Conservation (phyloP, 495 filamentous ascomycete genomes). For the Penicillium pulvis region DNA sequence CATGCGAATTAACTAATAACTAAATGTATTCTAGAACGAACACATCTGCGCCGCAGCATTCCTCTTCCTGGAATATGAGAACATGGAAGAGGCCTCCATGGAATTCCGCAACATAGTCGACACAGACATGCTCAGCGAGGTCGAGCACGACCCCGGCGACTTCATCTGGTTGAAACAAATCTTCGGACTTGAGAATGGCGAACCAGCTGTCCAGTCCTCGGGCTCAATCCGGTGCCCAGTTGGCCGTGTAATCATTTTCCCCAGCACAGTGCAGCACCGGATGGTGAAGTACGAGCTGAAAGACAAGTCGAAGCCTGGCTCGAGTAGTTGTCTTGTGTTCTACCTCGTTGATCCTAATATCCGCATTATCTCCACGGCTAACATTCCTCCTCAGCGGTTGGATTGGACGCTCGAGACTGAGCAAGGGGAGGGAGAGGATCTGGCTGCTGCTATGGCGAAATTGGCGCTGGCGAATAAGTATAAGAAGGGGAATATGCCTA, state of each 20-base stretch:
- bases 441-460: constrained; percentile 21
- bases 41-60: constrained; percentile 41
- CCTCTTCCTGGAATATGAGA: constrained; percentile 26
- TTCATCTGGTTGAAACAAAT: constrained; percentile 35
- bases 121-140: constrained; percentile 28
- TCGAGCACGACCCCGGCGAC: constrained; percentile 30
- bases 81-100: constrained; percentile 25
- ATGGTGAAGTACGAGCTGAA: constrained; percentile 45
- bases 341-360: constrained; percentile 58
- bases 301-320: constrained; percentile 52
- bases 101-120: constrained; percentile 36
- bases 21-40: constrained; percentile 33
- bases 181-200: constrained; percentile 35
- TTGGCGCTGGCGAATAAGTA: constrained; percentile 34
- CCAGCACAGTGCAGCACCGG: constrained; percentile 51
- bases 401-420: constrained; percentile 37
- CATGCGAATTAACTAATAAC: not conserved
- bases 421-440: constrained; percentile 8
- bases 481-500: constrained; percentile 34
- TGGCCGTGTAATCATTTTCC: constrained; percentile 34
- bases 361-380: constrained; percentile 56
- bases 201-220: constrained; percentile 33
- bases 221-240: constrained; percentile 25
- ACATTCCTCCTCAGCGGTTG: constrained; percentile 55
- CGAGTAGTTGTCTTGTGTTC: constrained; percentile 48